Evolutionary conservation across 2,329 filamentous ascomycete species (phyloP), one percentile per base, ranked within the genome.

Genomic region (Blastomyces silverae): DNA sequence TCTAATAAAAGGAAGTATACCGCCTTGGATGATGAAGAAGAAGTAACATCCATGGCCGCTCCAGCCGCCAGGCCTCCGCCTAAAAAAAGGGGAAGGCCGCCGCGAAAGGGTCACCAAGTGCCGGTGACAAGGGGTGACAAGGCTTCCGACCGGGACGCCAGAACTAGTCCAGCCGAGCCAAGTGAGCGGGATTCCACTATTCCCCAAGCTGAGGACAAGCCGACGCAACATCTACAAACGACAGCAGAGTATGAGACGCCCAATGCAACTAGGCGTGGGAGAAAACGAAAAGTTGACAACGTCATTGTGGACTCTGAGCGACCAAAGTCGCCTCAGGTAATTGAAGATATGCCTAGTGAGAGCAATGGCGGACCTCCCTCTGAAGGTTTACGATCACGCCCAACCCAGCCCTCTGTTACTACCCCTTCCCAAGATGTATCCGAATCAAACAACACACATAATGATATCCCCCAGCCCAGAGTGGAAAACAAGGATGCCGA

Each of bases 111-210:
- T 20, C 46, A 3, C 13, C 11, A 25, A 25, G 46, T 28, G 31
- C 5, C 48, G 31, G 28, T 8, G 10, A 44, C 7, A 34, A n/a
- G 6, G 2, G 7, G 11, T 25, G 56, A 44, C 34, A 59, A 44
- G 15, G 15, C 7, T 44, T 25, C 15, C 7, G 22, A 28, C 5
- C 2, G 5, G 56, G 37, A 28, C 6, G 22, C 28, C 10, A 61
- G 63, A 25, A 55, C 64, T 3, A 65, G 67, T 25, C 42, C 25
- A 37, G 28, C 42, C 37, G 25, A 37, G 8, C 28, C 10, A 50
- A 52, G 20, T 2, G n/a, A 4, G 20, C 37, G 28, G 15, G 34
- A 39, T 42, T 46, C 25, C 22, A 42, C 44, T 37, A 22, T 28
- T 15, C 25, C 44, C 20, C 28, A 25, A 37, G 7, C 46, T 37